Evolutionary conservation across 2,329 filamentous ascomycete genomes (phyloP).

Genomic region (Talaromyces sp.): DNA sequence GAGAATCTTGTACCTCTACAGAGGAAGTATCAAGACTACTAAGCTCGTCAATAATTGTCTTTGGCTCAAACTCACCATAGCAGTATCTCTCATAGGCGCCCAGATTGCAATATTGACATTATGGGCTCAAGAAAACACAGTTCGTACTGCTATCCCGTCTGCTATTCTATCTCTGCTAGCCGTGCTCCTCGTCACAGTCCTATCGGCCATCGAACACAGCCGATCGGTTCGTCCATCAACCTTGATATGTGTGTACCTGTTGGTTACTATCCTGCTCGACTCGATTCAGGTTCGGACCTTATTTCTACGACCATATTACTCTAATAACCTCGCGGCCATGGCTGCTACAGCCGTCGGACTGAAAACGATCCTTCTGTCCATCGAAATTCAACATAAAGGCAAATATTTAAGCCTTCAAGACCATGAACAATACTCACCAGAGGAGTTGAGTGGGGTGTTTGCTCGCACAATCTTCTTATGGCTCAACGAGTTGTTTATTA

Average conservation of each 20-base stretch:
- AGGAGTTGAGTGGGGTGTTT: constrained; percentile 48
- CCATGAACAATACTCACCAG: constrained; percentile 31
- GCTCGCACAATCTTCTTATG: constrained; percentile 47
- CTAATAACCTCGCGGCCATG: constrained; percentile 41
- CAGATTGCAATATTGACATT: not conserved
- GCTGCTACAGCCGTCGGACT: not conserved
- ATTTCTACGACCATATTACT: constrained; percentile 28
- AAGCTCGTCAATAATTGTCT: not conserved
- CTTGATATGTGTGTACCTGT: constrained; percentile 39
- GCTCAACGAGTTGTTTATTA: constrained; percentile 46
- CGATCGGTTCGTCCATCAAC: constrained; percentile 27
- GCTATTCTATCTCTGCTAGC: not conserved
- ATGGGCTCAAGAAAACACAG: constrained; percentile 9
- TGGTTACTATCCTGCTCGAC: constrained; percentile 40
- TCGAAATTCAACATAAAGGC: constrained; percentile 28
- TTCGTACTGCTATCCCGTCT: constrained; percentile 20
- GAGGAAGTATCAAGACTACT: not conserved
- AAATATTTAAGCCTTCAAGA: not conserved
- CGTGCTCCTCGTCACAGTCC: constrained; percentile 21
- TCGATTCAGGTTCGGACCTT: constrained; percentile 38
- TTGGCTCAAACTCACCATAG: not conserved
- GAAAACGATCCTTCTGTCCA: not conserved
- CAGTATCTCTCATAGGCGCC: not conserved
- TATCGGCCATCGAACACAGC: constrained; percentile 28
- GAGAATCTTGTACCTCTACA: not conserved